phyloP scores from a whole-genome alignment of 257 asterid species.

The Cruciata laevipes region DNA sequence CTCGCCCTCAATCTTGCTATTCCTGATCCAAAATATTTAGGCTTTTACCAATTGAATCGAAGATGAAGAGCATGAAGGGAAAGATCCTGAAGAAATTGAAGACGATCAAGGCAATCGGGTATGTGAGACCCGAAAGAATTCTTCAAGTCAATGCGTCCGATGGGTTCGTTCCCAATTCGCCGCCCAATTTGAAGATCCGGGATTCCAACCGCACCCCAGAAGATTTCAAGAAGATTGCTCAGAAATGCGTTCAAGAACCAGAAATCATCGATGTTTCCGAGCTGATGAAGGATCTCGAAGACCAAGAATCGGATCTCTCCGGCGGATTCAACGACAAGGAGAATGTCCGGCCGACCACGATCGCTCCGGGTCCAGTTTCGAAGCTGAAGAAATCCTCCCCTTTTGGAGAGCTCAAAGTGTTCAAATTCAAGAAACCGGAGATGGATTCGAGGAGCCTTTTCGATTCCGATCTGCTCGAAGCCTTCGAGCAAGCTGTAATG shows the following conservation, averaged over 20 bases:
- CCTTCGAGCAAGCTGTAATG: constrained; percentile 60
- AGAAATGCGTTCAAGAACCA: constrained; percentile 32
- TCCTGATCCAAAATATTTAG: background rate
- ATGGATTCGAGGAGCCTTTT: constrained; percentile 59
- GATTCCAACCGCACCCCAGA: constrained; percentile 36
- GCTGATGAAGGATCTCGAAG: constrained; percentile 72
- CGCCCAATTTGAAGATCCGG: constrained; percentile 20
- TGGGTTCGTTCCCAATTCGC: constrained; percentile 39
- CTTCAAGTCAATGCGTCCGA: constrained; percentile 56
- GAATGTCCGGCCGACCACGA: constrained; percentile 34
- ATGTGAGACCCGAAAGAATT: constrained; percentile 58
- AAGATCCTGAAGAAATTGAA: constrained; percentile 68
- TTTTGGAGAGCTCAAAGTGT: constrained; percentile 34
- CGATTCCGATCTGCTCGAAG: constrained; percentile 62
- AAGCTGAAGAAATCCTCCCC: constrained; percentile 23
- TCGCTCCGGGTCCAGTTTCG: constrained; percentile 2
- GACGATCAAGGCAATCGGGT: constrained; percentile 70
- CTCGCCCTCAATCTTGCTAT: background rate
- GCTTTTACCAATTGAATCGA: background rate
- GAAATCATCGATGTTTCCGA: constrained; percentile 56
- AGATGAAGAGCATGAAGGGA: constrained; percentile 76
- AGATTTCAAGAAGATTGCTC: constrained; percentile 24
- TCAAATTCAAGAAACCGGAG: constrained; percentile 52
- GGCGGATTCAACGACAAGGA: constrained; percentile 49
- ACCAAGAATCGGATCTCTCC: constrained; percentile 32